Conservation (phyloP, 176 grass and related monocot species). For the Musa beccarii region DNA sequence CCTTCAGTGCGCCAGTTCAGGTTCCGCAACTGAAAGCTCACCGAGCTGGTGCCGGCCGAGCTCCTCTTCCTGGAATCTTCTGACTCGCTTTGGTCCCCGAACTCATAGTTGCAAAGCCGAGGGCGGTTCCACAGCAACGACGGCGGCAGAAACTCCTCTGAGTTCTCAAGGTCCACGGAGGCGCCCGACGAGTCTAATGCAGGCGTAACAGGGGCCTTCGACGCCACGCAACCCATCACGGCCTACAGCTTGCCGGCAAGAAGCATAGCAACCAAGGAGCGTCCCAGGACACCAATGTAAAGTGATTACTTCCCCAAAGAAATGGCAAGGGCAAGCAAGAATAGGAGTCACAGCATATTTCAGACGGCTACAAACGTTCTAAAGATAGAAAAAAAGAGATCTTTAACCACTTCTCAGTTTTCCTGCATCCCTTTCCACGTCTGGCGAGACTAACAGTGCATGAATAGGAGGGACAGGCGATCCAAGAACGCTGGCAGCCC, state of each 20-base stretch:
- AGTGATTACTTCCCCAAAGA: neutral
- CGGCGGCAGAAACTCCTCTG: constrained; percentile 27
- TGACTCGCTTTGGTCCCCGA: constrained; percentile 7
- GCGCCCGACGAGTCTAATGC: constrained; percentile 29
- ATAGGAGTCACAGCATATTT: constrained; percentile 30
- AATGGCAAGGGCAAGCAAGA: constrained; percentile 28
- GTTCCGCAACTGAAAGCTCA: constrained; percentile 21
- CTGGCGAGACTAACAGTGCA: neutral
- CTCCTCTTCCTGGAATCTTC: constrained; percentile 19
- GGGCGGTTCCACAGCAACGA: constrained; percentile 31
- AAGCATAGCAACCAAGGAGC: neutral
- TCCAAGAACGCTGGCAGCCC: neutral
- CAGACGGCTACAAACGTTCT: constrained; percentile 7
- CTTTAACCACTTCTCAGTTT: constrained; percentile 32
- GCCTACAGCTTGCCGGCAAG: neutral
- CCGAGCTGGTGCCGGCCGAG: neutral
- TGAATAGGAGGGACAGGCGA: neutral
- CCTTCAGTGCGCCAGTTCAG: constrained; percentile 35
- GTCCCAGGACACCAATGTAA: neutral
- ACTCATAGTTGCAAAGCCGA: constrained; percentile 5
- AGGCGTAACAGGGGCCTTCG: constrained; percentile 50
- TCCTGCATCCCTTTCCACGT: neutral
- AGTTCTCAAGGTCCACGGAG: constrained; percentile 10
- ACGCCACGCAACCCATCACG: constrained; percentile 75
- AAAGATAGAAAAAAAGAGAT: constrained; percentile 42